Evolutionary conservation across 2,329 filamentous ascomycete species (phyloP).

Genomic region (Alternaria alternata): DNA sequence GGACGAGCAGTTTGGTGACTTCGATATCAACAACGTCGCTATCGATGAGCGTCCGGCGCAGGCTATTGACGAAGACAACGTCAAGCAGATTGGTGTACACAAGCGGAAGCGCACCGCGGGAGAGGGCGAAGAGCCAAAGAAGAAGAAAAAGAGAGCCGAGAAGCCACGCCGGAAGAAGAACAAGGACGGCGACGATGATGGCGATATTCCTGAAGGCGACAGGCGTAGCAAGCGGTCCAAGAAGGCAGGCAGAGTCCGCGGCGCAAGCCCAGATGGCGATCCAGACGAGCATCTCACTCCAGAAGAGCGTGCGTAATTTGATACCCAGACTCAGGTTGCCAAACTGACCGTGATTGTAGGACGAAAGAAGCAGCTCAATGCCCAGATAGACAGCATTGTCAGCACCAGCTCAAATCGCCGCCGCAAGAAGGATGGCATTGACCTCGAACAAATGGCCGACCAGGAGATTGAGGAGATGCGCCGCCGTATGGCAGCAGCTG

Average conservation of each 20-base stretch:
- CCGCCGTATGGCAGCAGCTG: conserved; percentile 88
- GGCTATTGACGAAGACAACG: conserved; percentile 68
- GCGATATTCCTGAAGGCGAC: conserved; percentile 62
- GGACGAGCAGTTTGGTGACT: conserved; percentile 62
- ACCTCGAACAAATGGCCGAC: conserved; percentile 89
- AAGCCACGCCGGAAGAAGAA: conserved; percentile 62
- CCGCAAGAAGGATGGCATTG: conserved; percentile 87
- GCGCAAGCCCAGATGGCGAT: conserved; percentile 63
- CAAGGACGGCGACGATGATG: conserved; percentile 56
- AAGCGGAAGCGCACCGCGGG: conserved; percentile 70
- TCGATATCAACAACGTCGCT: conserved; percentile 67
- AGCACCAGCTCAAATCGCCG: conserved; percentile 79
- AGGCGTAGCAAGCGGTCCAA: conserved; percentile 62
- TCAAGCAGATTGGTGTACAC: conserved; percentile 68
- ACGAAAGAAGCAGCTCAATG: conserved; percentile 82
- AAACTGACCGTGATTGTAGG: conserved; percentile 51
- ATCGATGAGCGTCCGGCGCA: conserved; percentile 67
- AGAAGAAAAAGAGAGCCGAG: conserved; percentile 72
- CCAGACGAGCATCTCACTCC: conserved; percentile 82
- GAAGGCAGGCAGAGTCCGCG: conserved; percentile 49
- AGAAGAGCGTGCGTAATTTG: conserved; percentile 72
- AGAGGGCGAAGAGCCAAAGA: conserved; percentile 66
- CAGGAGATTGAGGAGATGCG: conserved; percentile 89
- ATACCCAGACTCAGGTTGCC: background rate
- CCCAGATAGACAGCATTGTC: conserved; percentile 85